A percentile compares a stretch with the other conserved stretches of the same genome.
phyloP scores from a whole-genome alignment of 441 rosid genomes.

The Erodium moschatum region DNA sequence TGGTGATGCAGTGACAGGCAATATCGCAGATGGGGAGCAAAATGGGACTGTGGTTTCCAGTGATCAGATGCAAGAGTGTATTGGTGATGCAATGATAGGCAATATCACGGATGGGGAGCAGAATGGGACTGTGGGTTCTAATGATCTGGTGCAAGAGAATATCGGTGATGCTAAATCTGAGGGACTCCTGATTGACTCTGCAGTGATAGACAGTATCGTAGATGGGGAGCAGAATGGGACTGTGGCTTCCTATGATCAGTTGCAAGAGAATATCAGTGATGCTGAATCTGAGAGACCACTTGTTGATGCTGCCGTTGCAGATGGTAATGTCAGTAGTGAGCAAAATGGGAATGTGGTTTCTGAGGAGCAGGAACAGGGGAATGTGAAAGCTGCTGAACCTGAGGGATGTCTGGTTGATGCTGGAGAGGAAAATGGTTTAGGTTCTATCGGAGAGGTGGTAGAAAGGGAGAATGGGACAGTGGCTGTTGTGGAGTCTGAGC shows the following conservation, averaged over 20 bases:
- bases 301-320: background rate
- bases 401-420: background rate
- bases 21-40: background rate
- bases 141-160: no score
- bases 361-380: background rate
- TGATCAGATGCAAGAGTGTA: background rate
- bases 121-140: no score
- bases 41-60: background rate
- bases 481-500: background rate
- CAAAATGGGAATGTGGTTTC: background rate
- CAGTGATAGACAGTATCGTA: background rate
- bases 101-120: no score
- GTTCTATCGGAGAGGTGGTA: background rate
- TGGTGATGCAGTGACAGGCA: background rate
- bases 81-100: background rate
- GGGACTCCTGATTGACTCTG: background rate
- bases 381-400: background rate
- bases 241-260: no score
- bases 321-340: no score
- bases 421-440: background rate
- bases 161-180: background rate
- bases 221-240: no score
- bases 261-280: no score
- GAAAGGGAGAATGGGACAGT: slow-evolving; percentile 2
- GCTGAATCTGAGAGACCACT: background rate